These are phyloP conservation scores for Penicillium bovifimosum DNA, from an alignment of 495 filamentous ascomycete genomes.

Conservation along the genomic window DNA sequence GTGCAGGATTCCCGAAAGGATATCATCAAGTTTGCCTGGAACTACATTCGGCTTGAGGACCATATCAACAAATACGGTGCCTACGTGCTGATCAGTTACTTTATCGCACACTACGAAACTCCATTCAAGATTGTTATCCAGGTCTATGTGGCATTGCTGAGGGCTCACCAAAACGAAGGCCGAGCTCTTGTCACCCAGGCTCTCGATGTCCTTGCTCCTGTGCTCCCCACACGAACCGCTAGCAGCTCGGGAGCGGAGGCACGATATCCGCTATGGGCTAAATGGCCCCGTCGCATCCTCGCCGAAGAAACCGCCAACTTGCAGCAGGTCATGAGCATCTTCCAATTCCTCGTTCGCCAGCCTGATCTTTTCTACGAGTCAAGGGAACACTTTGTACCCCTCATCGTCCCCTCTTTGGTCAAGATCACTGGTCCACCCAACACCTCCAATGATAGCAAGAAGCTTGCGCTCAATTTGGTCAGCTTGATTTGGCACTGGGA, in stretches of 20 bases:
- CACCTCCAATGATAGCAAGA: conserved; percentile 88
- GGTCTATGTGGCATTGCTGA: conserved; percentile 83
- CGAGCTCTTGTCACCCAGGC: conserved; percentile 88
- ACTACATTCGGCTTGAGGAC: conserved; percentile 93
- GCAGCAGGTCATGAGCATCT: conserved; percentile 95
- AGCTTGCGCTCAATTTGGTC: conserved; percentile 84
- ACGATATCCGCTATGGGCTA: conserved; percentile 76
- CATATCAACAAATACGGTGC: conserved; percentile 99
- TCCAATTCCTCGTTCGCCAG: conserved; percentile 90
- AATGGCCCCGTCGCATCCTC: conserved; percentile 83
- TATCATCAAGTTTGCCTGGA: conserved; percentile 99
- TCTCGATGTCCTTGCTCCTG: conserved; percentile 87
- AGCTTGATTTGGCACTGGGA: conserved; percentile 91
- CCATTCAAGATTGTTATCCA: conserved; percentile 93
- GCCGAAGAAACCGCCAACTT: conserved; percentile 94
- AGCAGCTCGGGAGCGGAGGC: conserved; percentile 43
- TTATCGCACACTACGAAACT: conserved; percentile 95
- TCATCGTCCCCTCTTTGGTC: conserved; percentile 80
- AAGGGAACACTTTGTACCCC: conserved; percentile 78
- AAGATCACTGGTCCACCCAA: conserved; percentile 84
- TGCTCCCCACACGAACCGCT: conserved; percentile 66
- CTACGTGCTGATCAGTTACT: conserved; percentile 94
- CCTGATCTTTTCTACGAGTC: conserved; percentile 93
- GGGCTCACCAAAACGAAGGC: conserved; percentile 93
- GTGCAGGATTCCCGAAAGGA: conserved; percentile 91